Percentiles rank a stretch among this genome's conserved stretches.
Conservation (phyloP, 2,329 filamentous ascomycete species). For the Venturiaceae sp. region DNA sequence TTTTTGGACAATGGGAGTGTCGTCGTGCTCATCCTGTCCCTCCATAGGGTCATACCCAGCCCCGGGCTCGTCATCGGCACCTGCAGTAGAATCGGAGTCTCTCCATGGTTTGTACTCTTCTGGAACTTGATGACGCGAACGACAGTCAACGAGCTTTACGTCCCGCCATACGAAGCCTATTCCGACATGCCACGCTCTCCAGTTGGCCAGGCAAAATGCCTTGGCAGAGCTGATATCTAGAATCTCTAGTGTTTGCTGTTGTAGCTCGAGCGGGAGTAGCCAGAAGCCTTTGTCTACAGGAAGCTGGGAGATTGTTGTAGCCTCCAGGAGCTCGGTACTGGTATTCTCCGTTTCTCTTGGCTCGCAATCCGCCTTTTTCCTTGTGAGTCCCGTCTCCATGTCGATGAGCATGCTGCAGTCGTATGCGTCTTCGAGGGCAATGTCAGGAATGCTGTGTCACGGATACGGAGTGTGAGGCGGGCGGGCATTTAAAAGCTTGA, state of each 20-base stretch:
- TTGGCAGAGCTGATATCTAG: neutral
- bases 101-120: neutral
- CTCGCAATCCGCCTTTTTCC: no score
- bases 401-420: no score
- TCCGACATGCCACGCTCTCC: neutral
- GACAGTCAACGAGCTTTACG: constrained; percentile 4
- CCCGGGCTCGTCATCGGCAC: neutral
- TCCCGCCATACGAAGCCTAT: constrained; percentile 2
- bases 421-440: no score
- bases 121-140: neutral
- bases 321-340: no score
- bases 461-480: no score
- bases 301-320: no score
- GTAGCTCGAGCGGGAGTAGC: constrained; percentile 1
- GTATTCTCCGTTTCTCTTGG: no score
- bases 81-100: neutral
- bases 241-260: neutral
- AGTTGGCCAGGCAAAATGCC: neutral
- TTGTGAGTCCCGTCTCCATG: no score
- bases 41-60: neutral
- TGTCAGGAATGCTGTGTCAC: no score
- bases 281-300: neutral
- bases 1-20: constrained; percentile 21
- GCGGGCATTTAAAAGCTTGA: no score
- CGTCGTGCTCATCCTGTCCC: constrained; percentile 7